Evolutionary conservation across 2,329 filamentous ascomycete species (phyloP).

Genomic region (Sclerotinia minor): DNA sequence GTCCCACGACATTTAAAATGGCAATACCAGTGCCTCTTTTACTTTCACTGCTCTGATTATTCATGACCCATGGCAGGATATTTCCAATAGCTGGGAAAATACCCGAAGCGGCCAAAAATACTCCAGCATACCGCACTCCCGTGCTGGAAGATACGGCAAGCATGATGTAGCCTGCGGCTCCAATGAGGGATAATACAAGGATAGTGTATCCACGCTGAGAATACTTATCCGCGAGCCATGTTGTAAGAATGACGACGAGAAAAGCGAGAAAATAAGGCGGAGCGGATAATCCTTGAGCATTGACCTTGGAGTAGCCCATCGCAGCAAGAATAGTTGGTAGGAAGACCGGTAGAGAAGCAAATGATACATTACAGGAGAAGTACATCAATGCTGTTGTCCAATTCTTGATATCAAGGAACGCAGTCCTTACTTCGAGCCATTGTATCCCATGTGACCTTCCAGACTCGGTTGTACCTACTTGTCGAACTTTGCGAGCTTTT

Average conservation of each 20-base stretch:
- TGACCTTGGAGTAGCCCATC: constrained; percentile 67
- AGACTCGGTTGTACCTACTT: constrained; percentile 52
- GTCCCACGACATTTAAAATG: constrained; percentile 66
- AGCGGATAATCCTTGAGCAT: constrained; percentile 70
- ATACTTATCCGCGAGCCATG: constrained; percentile 65
- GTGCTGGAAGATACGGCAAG: constrained; percentile 51
- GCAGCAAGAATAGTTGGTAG: constrained; percentile 62
- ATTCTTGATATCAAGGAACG: constrained; percentile 49
- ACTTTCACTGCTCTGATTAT: constrained; percentile 69
- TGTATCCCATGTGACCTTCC: constrained; percentile 50
- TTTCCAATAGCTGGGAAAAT: constrained; percentile 70
- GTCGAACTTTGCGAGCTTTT: constrained; percentile 52
- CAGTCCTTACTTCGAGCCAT: constrained; percentile 49
- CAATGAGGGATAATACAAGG: constrained; percentile 55
- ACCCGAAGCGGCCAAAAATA: constrained; percentile 57
- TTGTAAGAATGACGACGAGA: constrained; percentile 59
- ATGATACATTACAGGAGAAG: constrained; percentile 64
- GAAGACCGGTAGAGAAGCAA: constrained; percentile 64
- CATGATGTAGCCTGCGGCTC: constrained; percentile 64
- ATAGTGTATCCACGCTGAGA: constrained; percentile 65
- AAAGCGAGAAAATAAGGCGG: constrained; percentile 71
- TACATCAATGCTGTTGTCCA: constrained; percentile 49
- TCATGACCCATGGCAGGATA: constrained; percentile 68
- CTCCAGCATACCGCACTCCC: constrained; percentile 50
- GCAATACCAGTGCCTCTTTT: constrained; percentile 66